Evolutionary conservation across 306 rosid species (phyloP).

Genomic region (Begonia peltatifolia): DNA sequence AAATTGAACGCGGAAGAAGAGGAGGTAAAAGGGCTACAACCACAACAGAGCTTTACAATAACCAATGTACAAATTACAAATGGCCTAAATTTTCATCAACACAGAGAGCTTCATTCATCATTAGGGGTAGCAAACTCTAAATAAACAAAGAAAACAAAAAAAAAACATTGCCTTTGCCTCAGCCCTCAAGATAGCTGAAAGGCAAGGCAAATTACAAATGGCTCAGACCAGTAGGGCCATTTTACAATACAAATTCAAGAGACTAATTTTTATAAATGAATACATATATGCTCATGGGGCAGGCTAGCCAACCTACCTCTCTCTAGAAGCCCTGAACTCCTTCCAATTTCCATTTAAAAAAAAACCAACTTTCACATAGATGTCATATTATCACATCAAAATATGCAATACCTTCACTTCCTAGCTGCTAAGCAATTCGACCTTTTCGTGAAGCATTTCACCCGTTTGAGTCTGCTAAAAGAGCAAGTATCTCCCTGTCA

Average conservation of each 20-base stretch:
- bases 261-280: constrained; percentile 13
- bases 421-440: not conserved
- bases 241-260: constrained; percentile 34
- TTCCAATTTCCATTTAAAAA: constrained; percentile 24
- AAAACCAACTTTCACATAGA: constrained; percentile 32
- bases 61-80: constrained; percentile 46
- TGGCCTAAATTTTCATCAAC: constrained; percentile 29
- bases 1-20: not conserved
- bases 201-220: constrained; percentile 19
- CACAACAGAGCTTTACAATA: constrained; percentile 40
- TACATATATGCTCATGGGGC: constrained; percentile 37
- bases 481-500: constrained; percentile 43
- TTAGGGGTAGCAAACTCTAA: constrained; percentile 41
- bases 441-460: constrained; percentile 21
- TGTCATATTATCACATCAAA: constrained; percentile 51
- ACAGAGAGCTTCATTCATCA: constrained; percentile 58
- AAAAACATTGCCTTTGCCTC: constrained; percentile 25
- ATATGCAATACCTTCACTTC: constrained; percentile 1
- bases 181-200: not conserved
- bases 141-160: constrained; percentile 15
- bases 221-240: constrained; percentile 44
- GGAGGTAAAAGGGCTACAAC: constrained; percentile 11
- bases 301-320: constrained; percentile 57
- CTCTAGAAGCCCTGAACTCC: constrained; percentile 30
- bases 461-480: constrained; percentile 53